Evolutionary conservation across 176 grass and related monocot species (phyloP), one percentile per base, ranked within the genome.

Genomic region (Oryza coarctata): DNA sequence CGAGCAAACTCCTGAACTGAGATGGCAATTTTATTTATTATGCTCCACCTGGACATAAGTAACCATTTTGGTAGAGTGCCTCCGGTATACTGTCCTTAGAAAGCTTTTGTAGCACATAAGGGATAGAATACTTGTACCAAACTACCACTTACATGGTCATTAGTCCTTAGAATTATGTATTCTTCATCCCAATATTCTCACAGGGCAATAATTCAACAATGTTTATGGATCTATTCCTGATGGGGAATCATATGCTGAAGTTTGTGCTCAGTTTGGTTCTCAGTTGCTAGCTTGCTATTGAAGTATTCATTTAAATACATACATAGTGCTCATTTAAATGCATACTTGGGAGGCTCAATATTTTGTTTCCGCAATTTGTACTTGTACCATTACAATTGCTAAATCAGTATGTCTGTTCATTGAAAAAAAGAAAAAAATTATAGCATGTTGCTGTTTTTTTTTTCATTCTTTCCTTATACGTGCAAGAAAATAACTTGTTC

Each of bases 81-180:
- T 85, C 30, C 29, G 70, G 9, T 63, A 81, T 78, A 82, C 44
- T 74, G 14, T 73, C n/a, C 65, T 35, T 12, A 3, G 41, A 45
- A 3, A 30, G 39, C 15, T 68, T 65, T 47, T 86, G 33, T 71
- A 77, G 35, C 38, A 31, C 35, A 83, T 78, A 82, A 86, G 35
- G 35, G 4, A 33, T 36, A 29, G 34, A 71, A 43, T 22, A 47
- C 4, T 6, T 25, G 55, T 60, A 60, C 52, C 55, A 60, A 60
- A 55, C 50, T 57, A 73, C 49, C 6, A 6, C 30, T 50, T 55
- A 65, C 23, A 49, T 82, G 40, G 13, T 29, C 20, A 18, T 30
- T 76, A 34, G 50, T 55, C 20, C 1, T 65, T 58, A 36, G 41
- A 50, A 18, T 30, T 61, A 55, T 85, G 14, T 28, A 20, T 82